These are phyloP conservation scores for Endocalyx cinctus DNA, from an alignment of 2,329 filamentous ascomycete genomes.

Conservation along the genomic window DNA sequence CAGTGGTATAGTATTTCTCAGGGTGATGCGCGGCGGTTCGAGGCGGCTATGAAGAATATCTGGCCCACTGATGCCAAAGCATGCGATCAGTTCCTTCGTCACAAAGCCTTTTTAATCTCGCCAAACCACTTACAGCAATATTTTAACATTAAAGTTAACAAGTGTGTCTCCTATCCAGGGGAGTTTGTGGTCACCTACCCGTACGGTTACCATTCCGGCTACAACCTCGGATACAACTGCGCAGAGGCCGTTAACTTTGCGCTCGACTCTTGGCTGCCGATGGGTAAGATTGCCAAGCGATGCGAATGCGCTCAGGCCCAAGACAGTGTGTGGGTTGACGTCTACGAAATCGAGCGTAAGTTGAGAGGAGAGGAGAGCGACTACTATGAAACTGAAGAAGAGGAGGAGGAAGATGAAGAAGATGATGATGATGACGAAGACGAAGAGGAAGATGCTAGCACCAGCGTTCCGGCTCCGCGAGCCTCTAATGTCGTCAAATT, in stretches of 20 bases:
- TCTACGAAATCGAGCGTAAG: constrained; percentile 92
- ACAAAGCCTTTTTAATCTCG: constrained; percentile 97
- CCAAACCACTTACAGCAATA: constrained; percentile 81
- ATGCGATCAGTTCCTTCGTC: constrained; percentile 91
- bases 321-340: constrained; percentile 98
- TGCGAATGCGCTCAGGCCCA: constrained; percentile 93
- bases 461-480: constrained; percentile 67
- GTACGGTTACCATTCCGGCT: constrained; percentile 97
- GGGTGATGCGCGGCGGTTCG: constrained; percentile 86
- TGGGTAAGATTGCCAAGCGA: constrained; percentile 92
- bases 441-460: constrained; percentile 53
- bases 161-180: constrained; percentile 88
- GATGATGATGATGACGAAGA: constrained; percentile 58
- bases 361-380: constrained; percentile 84
- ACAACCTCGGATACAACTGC: constrained; percentile 97
- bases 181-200: constrained; percentile 99
- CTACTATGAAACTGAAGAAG: constrained; percentile 72
- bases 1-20: constrained; percentile 99
- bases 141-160: constrained; percentile 94
- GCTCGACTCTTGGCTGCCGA: constrained; percentile 89
- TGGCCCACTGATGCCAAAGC: constrained; percentile 95
- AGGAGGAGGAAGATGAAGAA: constrained; percentile 64
- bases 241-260: constrained; percentile 99
- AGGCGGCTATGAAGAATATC: constrained; percentile 89
- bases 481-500: constrained; percentile 66